These are phyloP conservation scores for Yamadazyma songkhlaensis DNA, from an alignment of 1,139 yeast genomes.

Conservation along the genomic window DNA sequence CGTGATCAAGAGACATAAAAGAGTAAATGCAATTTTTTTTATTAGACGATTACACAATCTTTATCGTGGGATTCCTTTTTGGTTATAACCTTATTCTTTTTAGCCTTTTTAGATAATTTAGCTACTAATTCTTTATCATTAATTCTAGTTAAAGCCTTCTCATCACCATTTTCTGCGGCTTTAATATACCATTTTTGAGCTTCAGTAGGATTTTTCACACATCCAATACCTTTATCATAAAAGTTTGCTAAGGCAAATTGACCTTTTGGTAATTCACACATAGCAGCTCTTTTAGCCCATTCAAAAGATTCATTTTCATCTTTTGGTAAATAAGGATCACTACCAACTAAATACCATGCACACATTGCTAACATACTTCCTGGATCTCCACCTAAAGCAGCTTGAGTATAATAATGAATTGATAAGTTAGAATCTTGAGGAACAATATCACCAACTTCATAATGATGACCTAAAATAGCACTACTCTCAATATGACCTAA, in stretches of 20 bases:
- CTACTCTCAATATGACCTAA: constrained; percentile 83
- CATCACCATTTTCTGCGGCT: constrained; percentile 76
- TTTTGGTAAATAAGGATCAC: constrained; percentile 73
- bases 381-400: constrained; percentile 86
- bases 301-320: constrained; percentile 88
- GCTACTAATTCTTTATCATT: constrained; percentile 31
- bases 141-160: constrained; percentile 50
- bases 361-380: constrained; percentile 90
- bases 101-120: constrained; percentile 27
- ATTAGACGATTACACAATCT: constrained; percentile 41
- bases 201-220: constrained; percentile 52
- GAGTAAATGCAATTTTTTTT: neutral
- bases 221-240: constrained; percentile 85
- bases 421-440: constrained; percentile 83
- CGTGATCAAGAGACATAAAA: too few species aligned
- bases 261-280: constrained; percentile 71
- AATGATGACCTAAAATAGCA: constrained; percentile 73
- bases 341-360: constrained; percentile 95
- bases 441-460: constrained; percentile 79
- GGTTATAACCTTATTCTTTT: constrained; percentile 18
- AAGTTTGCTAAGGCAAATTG: constrained; percentile 86
- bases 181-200: constrained; percentile 73
- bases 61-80: constrained; percentile 31
- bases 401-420: constrained; percentile 89
- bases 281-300: constrained; percentile 91